Conservation (phyloP, 495 filamentous ascomycete species). For the Collariella sp. region DNA sequence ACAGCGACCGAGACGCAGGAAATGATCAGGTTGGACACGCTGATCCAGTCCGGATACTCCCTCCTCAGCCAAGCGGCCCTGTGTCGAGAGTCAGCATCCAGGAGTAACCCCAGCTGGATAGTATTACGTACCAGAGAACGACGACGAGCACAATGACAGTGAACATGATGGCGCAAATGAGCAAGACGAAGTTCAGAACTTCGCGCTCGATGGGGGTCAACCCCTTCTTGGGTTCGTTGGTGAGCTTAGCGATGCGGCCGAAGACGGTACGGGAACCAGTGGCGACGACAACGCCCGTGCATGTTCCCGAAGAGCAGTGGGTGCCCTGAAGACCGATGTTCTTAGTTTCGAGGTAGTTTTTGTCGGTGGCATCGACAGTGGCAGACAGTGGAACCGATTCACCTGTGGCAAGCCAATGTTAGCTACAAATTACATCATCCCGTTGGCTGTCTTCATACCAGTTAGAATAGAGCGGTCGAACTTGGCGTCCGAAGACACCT, state of each 20-base stretch:
- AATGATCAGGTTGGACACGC: slow-evolving; percentile 57
- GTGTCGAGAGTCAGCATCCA: background rate
- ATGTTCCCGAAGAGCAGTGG: slow-evolving; percentile 56
- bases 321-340: slow-evolving; percentile 69
- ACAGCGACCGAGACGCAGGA: slow-evolving; percentile 59
- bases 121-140: slow-evolving; percentile 43
- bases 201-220: slow-evolving; percentile 60
- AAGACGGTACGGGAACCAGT: slow-evolving; percentile 53
- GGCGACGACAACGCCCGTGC: slow-evolving; percentile 53
- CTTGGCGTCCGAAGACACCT: slow-evolving; percentile 55
- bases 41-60: slow-evolving; percentile 55
- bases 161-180: slow-evolving; percentile 52
- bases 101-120: background rate
- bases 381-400: slow-evolving; percentile 56
- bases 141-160: slow-evolving; percentile 48
- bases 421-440: background rate
- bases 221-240: slow-evolving; percentile 50
- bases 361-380: slow-evolving; percentile 51
- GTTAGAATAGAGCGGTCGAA: slow-evolving; percentile 67
- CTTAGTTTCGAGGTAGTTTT: slow-evolving; percentile 65
- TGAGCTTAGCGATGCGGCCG: slow-evolving; percentile 60
- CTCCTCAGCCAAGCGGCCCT: slow-evolving; percentile 58
- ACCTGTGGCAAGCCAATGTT: slow-evolving; percentile 25
- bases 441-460: slow-evolving; percentile 45
- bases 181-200: slow-evolving; percentile 55